Conservation (phyloP, 208 protist genomes). For the Trypanosomatidae sp. region DNA sequence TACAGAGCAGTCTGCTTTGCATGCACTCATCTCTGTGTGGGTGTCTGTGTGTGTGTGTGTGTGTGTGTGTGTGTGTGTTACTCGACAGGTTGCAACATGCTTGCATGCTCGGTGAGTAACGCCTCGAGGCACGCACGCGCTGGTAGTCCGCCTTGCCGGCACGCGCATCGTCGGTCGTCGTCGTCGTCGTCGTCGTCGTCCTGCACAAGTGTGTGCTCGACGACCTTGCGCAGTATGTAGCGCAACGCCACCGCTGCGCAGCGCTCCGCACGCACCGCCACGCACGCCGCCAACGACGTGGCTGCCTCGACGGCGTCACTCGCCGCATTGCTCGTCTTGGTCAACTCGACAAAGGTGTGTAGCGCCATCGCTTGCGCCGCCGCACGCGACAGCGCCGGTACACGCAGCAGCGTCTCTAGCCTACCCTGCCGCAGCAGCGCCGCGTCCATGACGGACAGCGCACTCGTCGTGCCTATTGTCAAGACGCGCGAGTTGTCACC, state of each 20-base stretch:
- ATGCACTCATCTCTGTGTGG: too few relatives aligned
- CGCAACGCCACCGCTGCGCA: constrained; percentile 32
- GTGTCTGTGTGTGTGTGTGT: too few relatives aligned
- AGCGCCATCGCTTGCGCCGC: constrained; percentile 49
- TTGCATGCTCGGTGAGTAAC: too few relatives aligned
- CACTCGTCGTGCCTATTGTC: constrained; percentile 81
- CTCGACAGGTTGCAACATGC: too few relatives aligned
- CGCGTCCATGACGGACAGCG: constrained; percentile 72
- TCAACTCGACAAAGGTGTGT: constrained; percentile 10
- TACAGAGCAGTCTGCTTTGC: too few relatives aligned
- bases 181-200: too few relatives aligned
- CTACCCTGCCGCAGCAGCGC: constrained; percentile 95
- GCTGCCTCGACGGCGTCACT: neutral
- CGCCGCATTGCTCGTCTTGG: neutral
- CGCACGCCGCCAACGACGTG: constrained; percentile 1
- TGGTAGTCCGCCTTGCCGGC: too few relatives aligned
- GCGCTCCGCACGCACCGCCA: constrained; percentile 24
- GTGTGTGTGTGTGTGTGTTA: too few relatives aligned
- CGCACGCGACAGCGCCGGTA: constrained; percentile 35
- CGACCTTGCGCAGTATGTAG: constrained; percentile 36
- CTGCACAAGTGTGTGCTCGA: constrained; percentile 31
- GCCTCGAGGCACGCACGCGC: too few relatives aligned
- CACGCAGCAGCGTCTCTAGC: constrained; percentile 62
- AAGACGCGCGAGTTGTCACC: constrained; percentile 77
- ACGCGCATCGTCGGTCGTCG: too few relatives aligned